Evolutionary conservation across 2,329 filamentous ascomycete species (phyloP).

Genomic region (Karstenula rhodostoma): DNA sequence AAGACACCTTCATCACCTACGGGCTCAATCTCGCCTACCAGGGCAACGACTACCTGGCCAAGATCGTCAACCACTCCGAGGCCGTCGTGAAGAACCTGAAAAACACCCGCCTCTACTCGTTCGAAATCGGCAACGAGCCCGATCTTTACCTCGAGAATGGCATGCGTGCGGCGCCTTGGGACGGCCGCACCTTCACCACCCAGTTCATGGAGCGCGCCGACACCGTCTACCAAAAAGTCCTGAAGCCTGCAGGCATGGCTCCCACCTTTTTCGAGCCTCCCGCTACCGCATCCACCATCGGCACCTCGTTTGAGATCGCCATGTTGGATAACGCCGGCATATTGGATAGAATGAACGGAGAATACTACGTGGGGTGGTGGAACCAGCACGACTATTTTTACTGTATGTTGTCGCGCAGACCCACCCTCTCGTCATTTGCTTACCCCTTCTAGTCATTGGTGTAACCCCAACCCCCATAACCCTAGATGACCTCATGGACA

Average conservation of each 20-base stretch:
- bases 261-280: constrained; percentile 60
- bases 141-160: constrained; percentile 55
- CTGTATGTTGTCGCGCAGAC: constrained; percentile 39
- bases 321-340: constrained; percentile 54
- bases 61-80: constrained; percentile 54
- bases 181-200: constrained; percentile 54
- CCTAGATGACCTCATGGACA: constrained; percentile 55
- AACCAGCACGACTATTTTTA: constrained; percentile 65
- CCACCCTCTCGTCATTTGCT: constrained; percentile 16
- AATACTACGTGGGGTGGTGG: constrained; percentile 54
- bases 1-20: constrained; percentile 59
- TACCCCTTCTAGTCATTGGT: constrained; percentile 51
- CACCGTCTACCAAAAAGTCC: constrained; percentile 55
- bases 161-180: constrained; percentile 56
- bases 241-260: constrained; percentile 51
- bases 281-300: constrained; percentile 60
- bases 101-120: constrained; percentile 52
- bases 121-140: constrained; percentile 56
- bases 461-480: constrained; percentile 56
- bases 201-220: constrained; percentile 57
- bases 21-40: constrained; percentile 61
- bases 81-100: constrained; percentile 48
- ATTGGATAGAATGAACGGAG: constrained; percentile 45
- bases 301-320: constrained; percentile 58
- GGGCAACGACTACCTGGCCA: constrained; percentile 53